Evolutionary conservation across 1,284 basidiomycete species (phyloP), one percentile per base, ranked within the genome.

Genomic region (Volvariella surrecta): DNA sequence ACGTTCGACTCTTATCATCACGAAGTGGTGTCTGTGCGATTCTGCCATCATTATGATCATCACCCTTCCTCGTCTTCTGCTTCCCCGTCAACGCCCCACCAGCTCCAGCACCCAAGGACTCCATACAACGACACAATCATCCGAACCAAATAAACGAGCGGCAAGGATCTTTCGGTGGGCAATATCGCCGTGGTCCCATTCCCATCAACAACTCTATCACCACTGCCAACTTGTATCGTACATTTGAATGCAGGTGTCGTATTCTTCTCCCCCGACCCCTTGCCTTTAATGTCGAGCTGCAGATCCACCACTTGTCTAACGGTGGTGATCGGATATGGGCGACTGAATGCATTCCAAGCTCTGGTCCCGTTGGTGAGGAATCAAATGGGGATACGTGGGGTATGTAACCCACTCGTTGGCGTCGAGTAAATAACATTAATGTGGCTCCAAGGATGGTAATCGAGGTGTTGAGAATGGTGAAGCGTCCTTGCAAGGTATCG

Each of bases 151-250:
- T 96, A 92, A n/a, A 94, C 78, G 42, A 89, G 71, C 1, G 93
- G 93, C 0, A 96, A 59, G 58, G 77, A 97, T 13, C 96, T 82
- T 69, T 94, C 90, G 8, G 90, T 95, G 9, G 79, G 71, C 1
- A 79, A 60, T 17, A 62, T 63, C 6, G 63, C 62, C 35, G 61
- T 59, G 42, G 15, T 32, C 15, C 19, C 46, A 37, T 20, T 19
- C 40, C 28, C 38, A 7, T 7, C 34, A n/a, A 35, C 34, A 19
- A 15, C 38, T 28, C 32, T 28, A 43, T 56, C 54, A 4, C 49
- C 53, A 43, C 31, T 41, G 3, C 44, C 48, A 24, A 57, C 57
- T 20, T 43, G 43, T 3, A 62, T 52, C 6, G 50, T 47, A 19
- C 56, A 45, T 53, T 45, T 54, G 32, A 60, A 59, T 40, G 46